Percentiles rank a stretch among this genome's conserved stretches.
Conservation (phyloP, 1,284 basidiomycete genomes). For the Leccinum glutinopallens region DNA sequence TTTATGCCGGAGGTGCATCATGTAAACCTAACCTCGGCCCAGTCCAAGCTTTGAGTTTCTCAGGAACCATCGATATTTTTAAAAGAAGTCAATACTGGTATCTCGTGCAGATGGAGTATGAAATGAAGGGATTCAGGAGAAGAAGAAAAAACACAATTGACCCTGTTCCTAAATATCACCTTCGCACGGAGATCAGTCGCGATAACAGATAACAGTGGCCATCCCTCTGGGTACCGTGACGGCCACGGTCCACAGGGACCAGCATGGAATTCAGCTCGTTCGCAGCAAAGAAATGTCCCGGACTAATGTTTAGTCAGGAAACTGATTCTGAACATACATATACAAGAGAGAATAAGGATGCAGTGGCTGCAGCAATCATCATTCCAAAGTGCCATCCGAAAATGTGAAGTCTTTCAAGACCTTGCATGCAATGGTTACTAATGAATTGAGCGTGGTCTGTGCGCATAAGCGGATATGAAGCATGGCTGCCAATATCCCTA, state of each 20-base stretch:
- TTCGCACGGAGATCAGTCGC: constrained; percentile 6
- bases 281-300: constrained; percentile 20
- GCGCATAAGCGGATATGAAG: not conserved
- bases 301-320: constrained; percentile 5
- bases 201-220: not conserved
- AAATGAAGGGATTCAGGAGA: not conserved
- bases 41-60: not conserved
- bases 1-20: not conserved
- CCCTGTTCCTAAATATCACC: constrained; percentile 24
- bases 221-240: constrained; percentile 15
- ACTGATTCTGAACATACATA: not conserved
- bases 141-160: not conserved
- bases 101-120: not conserved
- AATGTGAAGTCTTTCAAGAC: constrained; percentile 40
- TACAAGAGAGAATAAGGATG: constrained; percentile 7
- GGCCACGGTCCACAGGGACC: constrained; percentile 23
- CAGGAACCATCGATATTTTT: not conserved
- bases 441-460: not conserved
- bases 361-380: constrained; percentile 26
- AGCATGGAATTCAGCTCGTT: constrained; percentile 35
- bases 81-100: not conserved
- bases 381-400: constrained; percentile 44
- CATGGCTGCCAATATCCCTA: constrained; percentile 35
- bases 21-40: not conserved
- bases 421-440: constrained; percentile 37